A percentile compares a stretch with the other conserved stretches of the same genome.
Evolutionary conservation across 169 alveolate species (phyloP).

Genomic region (Plasmodium yoelii): DNA sequence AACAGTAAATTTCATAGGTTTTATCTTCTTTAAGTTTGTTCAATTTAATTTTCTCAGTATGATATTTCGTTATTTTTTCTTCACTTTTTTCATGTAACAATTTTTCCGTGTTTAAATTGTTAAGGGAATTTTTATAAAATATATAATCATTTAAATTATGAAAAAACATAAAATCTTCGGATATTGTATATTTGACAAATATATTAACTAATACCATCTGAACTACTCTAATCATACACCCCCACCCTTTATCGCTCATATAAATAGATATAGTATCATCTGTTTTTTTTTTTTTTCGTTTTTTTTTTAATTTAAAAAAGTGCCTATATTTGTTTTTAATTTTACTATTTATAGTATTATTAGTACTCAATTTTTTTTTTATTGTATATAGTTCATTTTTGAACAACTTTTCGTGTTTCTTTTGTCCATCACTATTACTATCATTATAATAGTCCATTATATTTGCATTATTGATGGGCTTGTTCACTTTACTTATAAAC

Average conservation of each 20-base stretch:
- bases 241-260: conserved; percentile 84
- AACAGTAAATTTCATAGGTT: not conserved
- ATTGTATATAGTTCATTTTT: not conserved
- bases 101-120: conserved; percentile 3
- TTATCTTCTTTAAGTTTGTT: no score
- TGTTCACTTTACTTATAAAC: no score
- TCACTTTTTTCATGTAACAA: conserved; percentile 1
- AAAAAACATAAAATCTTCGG: conserved; percentile 36
- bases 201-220: conserved; percentile 84
- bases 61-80: not conserved
- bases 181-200: conserved; percentile 51
- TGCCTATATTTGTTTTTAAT: conserved; percentile 17
- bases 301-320: conserved; percentile 15
- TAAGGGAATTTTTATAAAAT: conserved; percentile 35
- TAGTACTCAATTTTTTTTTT: not conserved
- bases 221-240: conserved; percentile 82
- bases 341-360: not conserved
- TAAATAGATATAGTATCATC: conserved; percentile 44
- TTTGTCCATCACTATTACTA: not conserved
- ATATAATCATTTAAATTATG: conserved; percentile 45
- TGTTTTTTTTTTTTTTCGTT: conserved; percentile 15
- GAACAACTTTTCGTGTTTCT: conserved; percentile 5
- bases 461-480: no score
- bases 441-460: no score
- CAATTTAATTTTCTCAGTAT: not conserved